Percentiles rank a stretch among this genome's conserved stretches.
These are phyloP conservation scores for Neonectria magnoliae DNA, from an alignment of 2,329 filamentous ascomycete genomes.

Conservation along the genomic window DNA sequence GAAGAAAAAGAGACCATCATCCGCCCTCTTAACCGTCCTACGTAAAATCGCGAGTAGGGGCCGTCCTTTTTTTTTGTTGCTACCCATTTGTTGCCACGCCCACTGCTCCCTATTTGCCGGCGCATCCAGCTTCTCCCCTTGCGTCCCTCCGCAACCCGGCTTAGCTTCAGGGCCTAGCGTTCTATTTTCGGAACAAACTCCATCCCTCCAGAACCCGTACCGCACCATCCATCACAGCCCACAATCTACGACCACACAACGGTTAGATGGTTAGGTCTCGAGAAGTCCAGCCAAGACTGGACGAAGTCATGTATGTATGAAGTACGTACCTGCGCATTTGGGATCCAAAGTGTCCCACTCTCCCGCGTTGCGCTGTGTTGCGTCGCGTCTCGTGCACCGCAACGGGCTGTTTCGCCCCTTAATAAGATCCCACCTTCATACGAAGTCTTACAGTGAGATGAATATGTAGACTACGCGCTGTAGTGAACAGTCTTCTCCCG, in stretches of 20 bases:
- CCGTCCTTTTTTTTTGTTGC: background rate
- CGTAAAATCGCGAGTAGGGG: background rate
- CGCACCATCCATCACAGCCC: too few species aligned
- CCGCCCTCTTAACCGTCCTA: background rate
- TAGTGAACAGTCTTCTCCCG: background rate
- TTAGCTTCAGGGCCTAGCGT: background rate
- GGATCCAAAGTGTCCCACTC: background rate
- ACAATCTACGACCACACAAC: background rate
- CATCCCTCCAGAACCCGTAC: background rate
- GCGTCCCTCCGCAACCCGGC: background rate
- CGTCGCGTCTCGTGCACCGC: background rate
- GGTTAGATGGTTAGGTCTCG: background rate
- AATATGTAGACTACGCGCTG: background rate
- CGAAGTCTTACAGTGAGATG: background rate
- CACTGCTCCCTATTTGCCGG: background rate
- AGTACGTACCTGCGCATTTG: background rate
- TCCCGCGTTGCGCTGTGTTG: background rate
- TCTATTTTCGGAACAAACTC: slow-evolving; percentile 2
- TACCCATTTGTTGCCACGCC: background rate
- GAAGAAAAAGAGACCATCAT: background rate
- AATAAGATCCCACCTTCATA: background rate
- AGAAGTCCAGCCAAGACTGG: background rate
- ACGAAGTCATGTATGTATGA: background rate
- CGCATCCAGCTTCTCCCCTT: background rate
- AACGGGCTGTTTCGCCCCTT: background rate